Base-by-base conservation (phyloP, 345 rosid species). In the Populus pruinosa region DNA sequence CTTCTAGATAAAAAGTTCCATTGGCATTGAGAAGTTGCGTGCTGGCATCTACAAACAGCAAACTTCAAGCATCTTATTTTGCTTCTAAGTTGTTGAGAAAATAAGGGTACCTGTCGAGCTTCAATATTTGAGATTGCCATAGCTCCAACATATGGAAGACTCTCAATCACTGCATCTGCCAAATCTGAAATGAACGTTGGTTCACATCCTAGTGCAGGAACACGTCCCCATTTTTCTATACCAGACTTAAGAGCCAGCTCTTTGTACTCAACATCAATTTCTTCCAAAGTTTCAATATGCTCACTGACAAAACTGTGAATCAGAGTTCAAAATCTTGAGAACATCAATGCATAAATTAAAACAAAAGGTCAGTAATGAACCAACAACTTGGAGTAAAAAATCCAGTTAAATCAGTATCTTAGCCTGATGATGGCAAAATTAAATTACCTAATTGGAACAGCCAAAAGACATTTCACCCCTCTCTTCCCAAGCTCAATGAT, bases 61-160 rank as follows among this genome's bases (percentile, higher is more conserved):
- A 33, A 39, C 17, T 20, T 65, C 67, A 50, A 18, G 69, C 29
- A 53, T 41, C 35, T 73, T 23, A 41, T 43, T 59, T 39, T 13
- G 39, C 33, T 72, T 36, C 11, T 33, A 72, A 38, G 38, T 11
- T 66, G 29, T 29, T 21, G 14, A n/a, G 43, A 39, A 62, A 74
- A 35, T 72, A 43, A 27, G 1, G 36, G 25, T 85, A 93, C 99
- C 96, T 93, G 99, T 79, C 98, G 92, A 86, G 99, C 99, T 88
- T 96, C 98, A 71, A 93, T 93, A 86, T 91, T 93, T 70, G 98
- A 96, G 72, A 91, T 95, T 17, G 97, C 99, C 99, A 96, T 92
- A 73, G 98, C 98, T 71, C 98, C 99, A 78, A 93, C 99, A 82
- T 96, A 96, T 2, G 99, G 99, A 61, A 96, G 99, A 82, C 94